Percentiles rank a stretch among this genome's conserved stretches.
Evolutionary conservation across 768 basidiomycete genomes (phyloP).

Genomic region (Coprinellus micaceus): DNA sequence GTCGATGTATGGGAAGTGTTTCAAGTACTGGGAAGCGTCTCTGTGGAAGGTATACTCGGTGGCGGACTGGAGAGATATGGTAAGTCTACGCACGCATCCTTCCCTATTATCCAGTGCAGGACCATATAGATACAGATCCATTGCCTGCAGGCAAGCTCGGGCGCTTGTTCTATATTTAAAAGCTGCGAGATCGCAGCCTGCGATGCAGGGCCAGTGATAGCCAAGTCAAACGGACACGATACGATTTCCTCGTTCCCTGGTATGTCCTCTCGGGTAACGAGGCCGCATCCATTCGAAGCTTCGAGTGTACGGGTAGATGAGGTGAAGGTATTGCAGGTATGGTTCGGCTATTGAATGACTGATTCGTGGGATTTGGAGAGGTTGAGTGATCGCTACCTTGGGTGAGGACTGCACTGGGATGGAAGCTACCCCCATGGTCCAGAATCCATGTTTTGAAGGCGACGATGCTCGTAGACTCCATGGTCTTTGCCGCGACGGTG

Average conservation of each 20-base stretch:
- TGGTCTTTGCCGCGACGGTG: conserved; percentile 5
- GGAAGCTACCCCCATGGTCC: conserved; percentile 47
- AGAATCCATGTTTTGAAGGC: conserved; percentile 49
- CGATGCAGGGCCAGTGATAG: conserved; percentile 55
- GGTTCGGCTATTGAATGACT: not conserved
- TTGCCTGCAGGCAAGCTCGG: conserved; percentile 59
- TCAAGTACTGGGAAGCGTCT: conserved; percentile 20
- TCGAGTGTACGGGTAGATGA: conserved; percentile 16
- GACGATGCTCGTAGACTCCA: conserved; percentile 13
- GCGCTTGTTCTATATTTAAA: conserved; percentile 19
- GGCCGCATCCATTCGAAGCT: conserved; percentile 40
- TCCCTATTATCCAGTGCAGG: conserved; percentile 12
- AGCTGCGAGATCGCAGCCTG: conserved; percentile 35
- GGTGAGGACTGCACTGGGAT: conserved; percentile 40
- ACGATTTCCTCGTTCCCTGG: conserved; percentile 52
- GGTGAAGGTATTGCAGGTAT: conserved; percentile 1
- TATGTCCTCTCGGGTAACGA: conserved; percentile 48
- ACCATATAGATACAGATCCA: conserved; percentile 57
- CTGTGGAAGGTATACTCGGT: conserved; percentile 11
- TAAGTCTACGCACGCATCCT: conserved; percentile 5
- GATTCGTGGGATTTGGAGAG: conserved; percentile 10
- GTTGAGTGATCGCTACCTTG: conserved; percentile 36
- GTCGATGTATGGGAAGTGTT: conserved; percentile 61
- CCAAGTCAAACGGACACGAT: conserved; percentile 63
- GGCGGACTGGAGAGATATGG: not conserved